Conservation (phyloP, 371 early-diverging fungal genomes). For the Batrachochytrium dendrobatidis region DNA sequence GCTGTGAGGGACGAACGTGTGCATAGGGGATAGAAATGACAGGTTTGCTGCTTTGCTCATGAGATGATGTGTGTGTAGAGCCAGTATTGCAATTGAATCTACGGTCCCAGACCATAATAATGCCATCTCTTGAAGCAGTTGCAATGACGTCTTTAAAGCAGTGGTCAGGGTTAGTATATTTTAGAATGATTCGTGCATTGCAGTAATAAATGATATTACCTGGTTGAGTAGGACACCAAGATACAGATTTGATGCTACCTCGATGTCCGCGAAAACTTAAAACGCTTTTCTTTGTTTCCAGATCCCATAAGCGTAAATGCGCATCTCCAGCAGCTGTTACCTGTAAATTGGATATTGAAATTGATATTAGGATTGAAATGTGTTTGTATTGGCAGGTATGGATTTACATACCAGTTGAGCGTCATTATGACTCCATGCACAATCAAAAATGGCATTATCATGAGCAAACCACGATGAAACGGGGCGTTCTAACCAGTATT, state of each 20-base stretch:
- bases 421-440: constrained; percentile 54
- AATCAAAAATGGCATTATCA: constrained; percentile 50
- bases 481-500: constrained; percentile 1
- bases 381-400: not conserved
- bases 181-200: not conserved
- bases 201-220: constrained; percentile 26
- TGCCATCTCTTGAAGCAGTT: constrained; percentile 57
- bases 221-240: constrained; percentile 46
- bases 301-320: constrained; percentile 54
- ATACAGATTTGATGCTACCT: constrained; percentile 47
- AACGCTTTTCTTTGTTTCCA: constrained; percentile 35
- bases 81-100: constrained; percentile 24
- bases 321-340: constrained; percentile 56
- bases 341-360: constrained; percentile 11
- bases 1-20: not conserved
- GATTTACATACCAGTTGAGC: constrained; percentile 26
- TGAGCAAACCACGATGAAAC: constrained; percentile 34
- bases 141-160: constrained; percentile 44
- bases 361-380: not conserved
- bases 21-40: not conserved
- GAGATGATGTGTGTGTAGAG: constrained; percentile 18
- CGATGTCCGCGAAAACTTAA: constrained; percentile 47
- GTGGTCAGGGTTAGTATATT: constrained; percentile 1
- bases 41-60: not conserved
- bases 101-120: constrained; percentile 58